These are phyloP conservation scores for Melanopsichium pennsylvanicum DNA, from an alignment of 1,284 basidiomycete species.

Conservation along the genomic window DNA sequence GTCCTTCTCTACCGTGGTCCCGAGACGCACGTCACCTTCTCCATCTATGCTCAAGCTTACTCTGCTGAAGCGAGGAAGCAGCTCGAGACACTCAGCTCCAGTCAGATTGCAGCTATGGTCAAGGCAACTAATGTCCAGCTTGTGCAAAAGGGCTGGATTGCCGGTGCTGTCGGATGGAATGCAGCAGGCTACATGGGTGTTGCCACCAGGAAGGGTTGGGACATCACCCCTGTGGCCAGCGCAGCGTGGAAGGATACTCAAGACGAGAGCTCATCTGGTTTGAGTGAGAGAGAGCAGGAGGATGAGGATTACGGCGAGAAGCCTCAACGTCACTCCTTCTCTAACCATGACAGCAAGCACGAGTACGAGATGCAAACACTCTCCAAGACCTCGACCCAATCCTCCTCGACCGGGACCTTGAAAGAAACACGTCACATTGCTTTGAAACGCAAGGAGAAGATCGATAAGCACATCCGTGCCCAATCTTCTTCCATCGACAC, in stretches of 20 bases:
- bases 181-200: slow-evolving; percentile 45
- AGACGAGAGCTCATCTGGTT: slow-evolving; percentile 9
- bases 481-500: slow-evolving; percentile 23
- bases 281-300: slow-evolving; percentile 31
- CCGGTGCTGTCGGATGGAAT: slow-evolving; percentile 52
- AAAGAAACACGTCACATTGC: slow-evolving; percentile 30
- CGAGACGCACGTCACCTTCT: slow-evolving; percentile 52
- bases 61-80: slow-evolving; percentile 36
- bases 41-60: slow-evolving; percentile 41
- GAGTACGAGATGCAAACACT: slow-evolving; percentile 44
- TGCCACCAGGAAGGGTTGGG: slow-evolving; percentile 41
- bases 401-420: neutral
- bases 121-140: slow-evolving; percentile 41
- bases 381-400: slow-evolving; percentile 2
- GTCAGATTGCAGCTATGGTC: slow-evolving; percentile 12
- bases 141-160: slow-evolving; percentile 53
- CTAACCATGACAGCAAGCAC: slow-evolving; percentile 1
- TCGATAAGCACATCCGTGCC: slow-evolving; percentile 42
- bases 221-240: slow-evolving; percentile 37
- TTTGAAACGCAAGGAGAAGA: slow-evolving; percentile 29
- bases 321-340: slow-evolving; percentile 3
- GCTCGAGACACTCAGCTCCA: slow-evolving; percentile 17
- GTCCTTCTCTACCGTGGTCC: slow-evolving; percentile 53
- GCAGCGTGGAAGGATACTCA: slow-evolving; percentile 40
- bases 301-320: slow-evolving; percentile 41